These are phyloP conservation scores for Cladosporium sp. DNA, from an alignment of 2,329 filamentous ascomycete species.

Conservation along the genomic window DNA sequence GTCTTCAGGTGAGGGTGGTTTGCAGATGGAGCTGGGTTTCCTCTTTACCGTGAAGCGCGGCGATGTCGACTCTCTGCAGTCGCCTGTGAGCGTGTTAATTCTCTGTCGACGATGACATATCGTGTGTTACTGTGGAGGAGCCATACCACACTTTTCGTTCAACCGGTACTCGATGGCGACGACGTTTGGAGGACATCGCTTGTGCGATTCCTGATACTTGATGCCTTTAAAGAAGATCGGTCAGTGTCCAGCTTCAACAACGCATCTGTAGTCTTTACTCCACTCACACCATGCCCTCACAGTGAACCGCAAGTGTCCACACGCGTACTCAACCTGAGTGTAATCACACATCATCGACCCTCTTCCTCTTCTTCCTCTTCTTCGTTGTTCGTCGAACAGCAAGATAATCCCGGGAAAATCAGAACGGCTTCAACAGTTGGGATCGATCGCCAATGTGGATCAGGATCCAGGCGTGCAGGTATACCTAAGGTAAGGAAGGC, in stretches of 20 bases:
- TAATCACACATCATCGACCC: conserved; percentile 57
- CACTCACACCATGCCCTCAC: conserved; percentile 56
- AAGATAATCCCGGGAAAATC: background rate
- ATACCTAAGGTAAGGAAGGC: conserved; percentile 11
- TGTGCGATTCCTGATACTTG: conserved; percentile 55
- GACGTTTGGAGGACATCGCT: conserved; percentile 56
- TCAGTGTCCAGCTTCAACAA: conserved; percentile 2
- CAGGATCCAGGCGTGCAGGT: conserved; percentile 3
- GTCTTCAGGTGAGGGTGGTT: background rate
- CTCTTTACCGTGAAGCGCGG: conserved; percentile 10
- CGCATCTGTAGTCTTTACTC: background rate
- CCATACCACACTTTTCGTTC: conserved; percentile 49
- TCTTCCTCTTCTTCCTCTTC: background rate
- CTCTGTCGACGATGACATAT: background rate
- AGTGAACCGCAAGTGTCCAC: conserved; percentile 56
- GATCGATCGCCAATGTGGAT: background rate
- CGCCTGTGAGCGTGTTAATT: conserved; percentile 13
- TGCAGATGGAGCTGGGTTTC: background rate
- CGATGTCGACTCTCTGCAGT: conserved; percentile 21
- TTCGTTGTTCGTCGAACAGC: background rate
- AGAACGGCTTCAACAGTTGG: conserved; percentile 18
- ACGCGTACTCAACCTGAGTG: conserved; percentile 59
- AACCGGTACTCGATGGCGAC: conserved; percentile 54
- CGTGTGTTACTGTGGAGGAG: background rate
- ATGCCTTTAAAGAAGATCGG: conserved; percentile 29